Evolutionary conservation across 495 filamentous ascomycete genomes (phyloP), one percentile per base, ranked within the genome.

Genomic region (Pyrenula massariospora): DNA sequence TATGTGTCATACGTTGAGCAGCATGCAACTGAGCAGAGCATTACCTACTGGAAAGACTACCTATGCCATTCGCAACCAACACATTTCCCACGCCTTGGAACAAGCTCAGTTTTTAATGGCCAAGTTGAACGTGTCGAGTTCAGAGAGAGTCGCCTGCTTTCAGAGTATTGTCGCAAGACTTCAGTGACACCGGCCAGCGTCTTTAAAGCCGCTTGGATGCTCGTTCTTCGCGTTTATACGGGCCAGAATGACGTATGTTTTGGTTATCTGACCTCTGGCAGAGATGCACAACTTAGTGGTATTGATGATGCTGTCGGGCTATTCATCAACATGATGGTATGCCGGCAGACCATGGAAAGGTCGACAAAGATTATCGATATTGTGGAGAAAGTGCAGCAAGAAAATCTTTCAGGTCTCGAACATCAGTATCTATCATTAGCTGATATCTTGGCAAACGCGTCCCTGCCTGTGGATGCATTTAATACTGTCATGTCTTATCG

Each of bases 181-280:
- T 11, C 42, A 48, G 11, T 63, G 10, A 69, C 70, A 3, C 56
- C 70, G 8, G 60, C 60, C 23, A 59, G 55, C 5, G 21, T 76
- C 1, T 65, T 82, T 47, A 71, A 81, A 49, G 62, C 77, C 48
- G 76, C 70, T 1, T 84, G 82, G 82, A 76, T 71, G 1, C 53
- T 84, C 11, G 72, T 83, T 0, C 63, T 84, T 15, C 68, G 74
- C 25, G 70, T 66, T 24, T 83, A 81, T 57, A 78, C 78, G 1
- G 74, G 73, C 2, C 70, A 70, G 10, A 71, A 79, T 24, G 74
- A 79, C 48, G 68, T 83, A 20, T 77, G 74, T 56, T 85, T 84
- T 59, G 81, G 81, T 0, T 74, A 71, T 56, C 65, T 66, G 19
- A 55, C 55, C 10, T 65, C 65, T 0, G 63, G 67, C 10, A 54